Conservation (phyloP, 768 basidiomycete genomes). For the Mycena olivaceomarginata region DNA sequence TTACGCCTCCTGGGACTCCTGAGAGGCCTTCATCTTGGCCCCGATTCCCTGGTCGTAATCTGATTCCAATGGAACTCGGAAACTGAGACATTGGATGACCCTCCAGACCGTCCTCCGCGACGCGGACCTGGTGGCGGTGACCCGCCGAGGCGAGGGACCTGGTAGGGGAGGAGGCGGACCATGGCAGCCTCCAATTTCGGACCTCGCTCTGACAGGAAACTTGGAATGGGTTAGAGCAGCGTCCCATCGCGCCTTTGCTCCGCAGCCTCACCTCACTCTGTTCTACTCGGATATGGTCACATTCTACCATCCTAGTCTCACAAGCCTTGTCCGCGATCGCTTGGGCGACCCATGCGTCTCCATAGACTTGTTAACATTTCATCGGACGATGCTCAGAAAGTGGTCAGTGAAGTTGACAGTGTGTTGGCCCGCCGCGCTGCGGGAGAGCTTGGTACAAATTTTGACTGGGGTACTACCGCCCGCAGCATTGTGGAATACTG, state of each 20-base stretch:
- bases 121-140: constrained; percentile 34
- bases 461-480: constrained; percentile 41
- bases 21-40: constrained; percentile 29
- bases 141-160: constrained; percentile 23
- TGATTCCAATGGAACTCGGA: constrained; percentile 20
- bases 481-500: constrained; percentile 43
- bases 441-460: constrained; percentile 29
- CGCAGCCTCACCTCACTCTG: constrained; percentile 45
- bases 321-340: constrained; percentile 40
- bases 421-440: constrained; percentile 26
- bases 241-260: constrained; percentile 37
- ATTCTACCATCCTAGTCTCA: constrained; percentile 47
- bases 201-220: constrained; percentile 37
- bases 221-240: constrained; percentile 48
- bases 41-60: constrained; percentile 4
- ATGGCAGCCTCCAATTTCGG: constrained; percentile 31
- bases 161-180: constrained; percentile 27
- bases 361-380: constrained; percentile 45
- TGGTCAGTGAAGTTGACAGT: constrained; percentile 44
- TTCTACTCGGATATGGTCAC: constrained; percentile 42
- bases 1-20: constrained; percentile 48
- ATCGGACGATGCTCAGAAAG: constrained; percentile 38
- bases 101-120: constrained; percentile 31
- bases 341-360: constrained; percentile 37
- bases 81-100: constrained; percentile 21